Evolutionary conservation across 2,329 filamentous ascomycete genomes (phyloP).

Genomic region (Zasmidium angulare): DNA sequence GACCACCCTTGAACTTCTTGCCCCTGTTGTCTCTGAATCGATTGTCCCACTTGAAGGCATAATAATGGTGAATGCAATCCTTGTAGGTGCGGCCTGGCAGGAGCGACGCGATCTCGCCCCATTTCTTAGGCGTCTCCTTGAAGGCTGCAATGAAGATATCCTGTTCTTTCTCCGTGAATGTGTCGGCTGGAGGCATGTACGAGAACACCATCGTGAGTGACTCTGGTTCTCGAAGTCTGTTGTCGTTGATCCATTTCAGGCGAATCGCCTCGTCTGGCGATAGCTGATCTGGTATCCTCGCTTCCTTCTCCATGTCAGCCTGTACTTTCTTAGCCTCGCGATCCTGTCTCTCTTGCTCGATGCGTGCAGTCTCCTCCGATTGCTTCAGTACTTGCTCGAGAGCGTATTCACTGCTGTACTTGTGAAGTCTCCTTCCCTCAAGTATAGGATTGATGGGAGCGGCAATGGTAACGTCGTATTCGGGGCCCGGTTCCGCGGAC

Average conservation of each 20-base stretch:
- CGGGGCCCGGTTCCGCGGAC: slow-evolving; percentile 35
- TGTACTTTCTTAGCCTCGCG: slow-evolving; percentile 63
- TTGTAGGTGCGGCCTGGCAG: slow-evolving; percentile 70
- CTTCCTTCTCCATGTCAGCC: slow-evolving; percentile 74
- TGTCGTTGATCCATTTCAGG: slow-evolving; percentile 63
- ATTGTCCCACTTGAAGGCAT: slow-evolving; percentile 72
- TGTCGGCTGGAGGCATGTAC: slow-evolving; percentile 69
- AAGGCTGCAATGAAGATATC: slow-evolving; percentile 72
- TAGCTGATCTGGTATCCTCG: slow-evolving; percentile 69
- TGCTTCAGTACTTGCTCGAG: slow-evolving; percentile 70
- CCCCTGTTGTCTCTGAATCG: slow-evolving; percentile 76
- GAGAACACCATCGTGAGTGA: slow-evolving; percentile 69
- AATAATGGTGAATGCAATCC: slow-evolving; percentile 83
- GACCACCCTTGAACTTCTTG: slow-evolving; percentile 41
- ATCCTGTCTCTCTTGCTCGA: slow-evolving; percentile 60
- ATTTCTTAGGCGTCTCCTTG: slow-evolving; percentile 76
- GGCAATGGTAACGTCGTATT: slow-evolving; percentile 46
- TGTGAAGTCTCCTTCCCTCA: slow-evolving; percentile 51
- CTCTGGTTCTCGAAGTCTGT: slow-evolving; percentile 64
- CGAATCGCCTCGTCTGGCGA: slow-evolving; percentile 59
- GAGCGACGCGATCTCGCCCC: slow-evolving; percentile 71
- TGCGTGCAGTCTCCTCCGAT: slow-evolving; percentile 69
- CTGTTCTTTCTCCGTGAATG: slow-evolving; percentile 71
- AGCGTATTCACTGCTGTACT: slow-evolving; percentile 72
- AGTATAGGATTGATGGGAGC: slow-evolving; percentile 44